Evolutionary conservation across 2,329 filamentous ascomycete species (phyloP).

Genomic region (Erysiphe pulchra): DNA sequence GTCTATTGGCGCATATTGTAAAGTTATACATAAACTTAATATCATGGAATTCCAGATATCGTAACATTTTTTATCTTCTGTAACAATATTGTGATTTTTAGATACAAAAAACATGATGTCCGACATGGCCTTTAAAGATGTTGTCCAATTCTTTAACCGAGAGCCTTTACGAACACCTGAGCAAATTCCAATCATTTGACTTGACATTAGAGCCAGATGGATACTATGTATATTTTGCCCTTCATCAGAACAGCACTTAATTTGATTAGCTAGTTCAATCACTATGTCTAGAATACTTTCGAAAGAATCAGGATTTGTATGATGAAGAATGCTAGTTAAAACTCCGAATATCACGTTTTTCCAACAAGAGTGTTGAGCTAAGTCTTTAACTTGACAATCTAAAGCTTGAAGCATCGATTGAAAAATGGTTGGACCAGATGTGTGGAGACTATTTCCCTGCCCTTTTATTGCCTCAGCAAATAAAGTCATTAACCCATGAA

Average conservation of each 20-base stretch:
- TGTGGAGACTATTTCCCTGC: conserved; percentile 31
- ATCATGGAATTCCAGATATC: conserved; percentile 31
- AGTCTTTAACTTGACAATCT: conserved; percentile 22
- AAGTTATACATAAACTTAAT: conserved; percentile 35
- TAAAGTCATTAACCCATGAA: conserved; percentile 74
- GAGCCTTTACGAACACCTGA: conserved; percentile 61
- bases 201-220: conserved; percentile 21
- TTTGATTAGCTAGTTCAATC: conserved; percentile 20
- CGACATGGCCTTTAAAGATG: conserved; percentile 29
- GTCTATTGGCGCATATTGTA: conserved; percentile 58
- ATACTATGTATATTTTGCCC: conserved; percentile 12
- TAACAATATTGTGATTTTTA: conserved; percentile 13
- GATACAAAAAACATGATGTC: conserved; percentile 24
- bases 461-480: conserved; percentile 60
- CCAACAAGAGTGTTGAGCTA: conserved; percentile 22
- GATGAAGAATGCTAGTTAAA: conserved; percentile 59
- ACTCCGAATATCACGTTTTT: conserved; percentile 47
- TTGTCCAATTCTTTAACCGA: conserved; percentile 46
- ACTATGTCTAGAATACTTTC: conserved; percentile 37
- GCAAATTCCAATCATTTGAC: conserved; percentile 38
- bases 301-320: conserved; percentile 52
- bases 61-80: conserved; percentile 11
- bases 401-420: conserved; percentile 20
- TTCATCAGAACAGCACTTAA: conserved; percentile 16
- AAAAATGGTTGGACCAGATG: conserved; percentile 28